Evolutionary conservation across 345 rosid genomes (phyloP), one percentile per base, ranked within the genome.

Genomic region (Salix arbutifolia): DNA sequence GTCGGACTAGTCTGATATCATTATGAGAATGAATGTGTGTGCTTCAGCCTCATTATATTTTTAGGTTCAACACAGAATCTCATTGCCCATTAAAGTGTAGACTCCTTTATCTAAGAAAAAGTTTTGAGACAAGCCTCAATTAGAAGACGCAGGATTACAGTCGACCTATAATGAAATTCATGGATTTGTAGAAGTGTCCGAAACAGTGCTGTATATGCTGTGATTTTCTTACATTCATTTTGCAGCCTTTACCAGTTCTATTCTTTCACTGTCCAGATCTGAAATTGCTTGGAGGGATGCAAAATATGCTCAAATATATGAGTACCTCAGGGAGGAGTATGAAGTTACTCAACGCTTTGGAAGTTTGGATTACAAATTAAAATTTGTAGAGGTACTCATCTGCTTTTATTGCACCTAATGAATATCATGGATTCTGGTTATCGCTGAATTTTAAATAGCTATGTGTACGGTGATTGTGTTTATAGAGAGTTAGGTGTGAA

Each of bases 241-340:
- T 40, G 11, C 12, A 31, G 66, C 23, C 28, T 8, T 66, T 76
- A 31, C 16, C 48, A 67, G 23, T 72, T 68, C n/a, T 61, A 3
- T 42, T 76, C 50, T 73, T 81, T 37, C 52, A 31, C 52, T 77
- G 70, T 84, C 28, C 86, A 92, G 98, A 82, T 92, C 97, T 23
- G 97, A 94, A 85, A 94, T 94, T 83, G 98, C 97, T 81, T 94
- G 97, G 98, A 89, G 94, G 80, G 92, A 91, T 83, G 98, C 97
- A 60, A 94, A 89, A 83, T 92, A 92, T 82, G 94, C 97, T 79
- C 97, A 86, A 82, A 94, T 92, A 86, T 84, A 88, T 2, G 98
- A 94, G 83, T 94, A 90, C 86, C 89, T 92, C 46, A 84, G 92
- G 82, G 98, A 94, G 83, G 98, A 94, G 85, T 94, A 88, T 38